Conservation (phyloP, 306 rosid genomes). For the Inga leiocalycina region DNA sequence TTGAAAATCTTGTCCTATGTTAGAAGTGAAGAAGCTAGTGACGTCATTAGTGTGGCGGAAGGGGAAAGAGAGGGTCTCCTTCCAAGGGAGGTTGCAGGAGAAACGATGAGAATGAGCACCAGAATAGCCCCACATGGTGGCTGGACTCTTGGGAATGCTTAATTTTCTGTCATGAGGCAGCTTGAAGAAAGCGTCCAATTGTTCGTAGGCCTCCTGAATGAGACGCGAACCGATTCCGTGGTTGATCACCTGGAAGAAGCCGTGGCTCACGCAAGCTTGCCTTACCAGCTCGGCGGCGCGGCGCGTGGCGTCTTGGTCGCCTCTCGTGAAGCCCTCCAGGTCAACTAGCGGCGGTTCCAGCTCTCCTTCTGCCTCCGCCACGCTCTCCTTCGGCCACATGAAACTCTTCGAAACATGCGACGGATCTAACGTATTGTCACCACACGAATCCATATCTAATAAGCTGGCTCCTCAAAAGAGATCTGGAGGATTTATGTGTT, state of each 20-base stretch:
- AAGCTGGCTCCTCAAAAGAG: background rate
- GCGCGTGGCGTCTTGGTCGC: slow-evolving; percentile 44
- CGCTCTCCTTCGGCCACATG: slow-evolving; percentile 59
- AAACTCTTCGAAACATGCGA: slow-evolving; percentile 28
- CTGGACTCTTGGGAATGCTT: slow-evolving; percentile 29
- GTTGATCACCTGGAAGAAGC: slow-evolving; percentile 69
- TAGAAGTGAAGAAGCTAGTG: slow-evolving; percentile 41
- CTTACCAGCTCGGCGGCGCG: slow-evolving; percentile 39
- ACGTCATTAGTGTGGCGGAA: slow-evolving; percentile 38
- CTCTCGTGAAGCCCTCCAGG: slow-evolving; percentile 56
- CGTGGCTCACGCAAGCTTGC: slow-evolving; percentile 57
- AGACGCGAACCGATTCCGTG: slow-evolving; percentile 60
- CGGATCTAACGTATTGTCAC: background rate
- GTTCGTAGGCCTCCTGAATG: slow-evolving; percentile 40
- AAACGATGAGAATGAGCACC: slow-evolving; percentile 75
- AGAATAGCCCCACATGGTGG: slow-evolving; percentile 57
- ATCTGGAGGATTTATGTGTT: background rate
- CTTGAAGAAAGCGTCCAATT: slow-evolving; percentile 50
- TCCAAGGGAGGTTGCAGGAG: slow-evolving; percentile 71
- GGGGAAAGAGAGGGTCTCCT: slow-evolving; percentile 71
- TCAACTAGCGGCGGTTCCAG: slow-evolving; percentile 55
- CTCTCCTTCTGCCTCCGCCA: slow-evolving; percentile 43
- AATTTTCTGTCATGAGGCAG: slow-evolving; percentile 45
- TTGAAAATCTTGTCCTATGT: slow-evolving; percentile 46
- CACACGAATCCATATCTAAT: background rate